Percentiles rank a stretch among this genome's conserved stretches.
phyloP scores from a whole-genome alignment of 257 asterid genomes.

The Plantago elongata region DNA sequence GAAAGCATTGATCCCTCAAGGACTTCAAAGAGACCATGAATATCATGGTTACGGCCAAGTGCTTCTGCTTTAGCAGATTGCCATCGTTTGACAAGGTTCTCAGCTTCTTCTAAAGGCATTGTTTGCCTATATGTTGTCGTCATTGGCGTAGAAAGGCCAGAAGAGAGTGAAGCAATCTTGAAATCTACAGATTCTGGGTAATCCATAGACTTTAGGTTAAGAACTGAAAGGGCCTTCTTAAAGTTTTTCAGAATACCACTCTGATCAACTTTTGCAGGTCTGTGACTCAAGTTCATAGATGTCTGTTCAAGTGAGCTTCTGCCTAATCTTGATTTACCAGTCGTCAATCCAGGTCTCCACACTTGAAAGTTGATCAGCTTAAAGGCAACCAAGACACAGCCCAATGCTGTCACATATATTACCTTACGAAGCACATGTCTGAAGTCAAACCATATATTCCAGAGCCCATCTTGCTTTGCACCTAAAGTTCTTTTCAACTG shows the following conservation, averaged over 20 bases:
- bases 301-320: slow-evolving; percentile 31
- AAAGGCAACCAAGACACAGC: slow-evolving; percentile 53
- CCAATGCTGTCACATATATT: slow-evolving; percentile 54
- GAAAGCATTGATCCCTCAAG: slow-evolving; percentile 92
- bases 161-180: slow-evolving; percentile 49
- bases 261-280: slow-evolving; percentile 26
- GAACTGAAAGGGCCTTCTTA: slow-evolving; percentile 45
- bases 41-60: slow-evolving; percentile 78
- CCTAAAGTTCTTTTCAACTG: slow-evolving; percentile 76
- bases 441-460: slow-evolving; percentile 52
- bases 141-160: slow-evolving; percentile 54
- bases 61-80: slow-evolving; percentile 85
- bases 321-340: slow-evolving; percentile 41
- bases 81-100: slow-evolving; percentile 84
- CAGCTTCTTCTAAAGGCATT: slow-evolving; percentile 91
- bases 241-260: slow-evolving; percentile 38
- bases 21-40: slow-evolving; percentile 54
- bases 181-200: slow-evolving; percentile 42
- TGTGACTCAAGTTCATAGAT: slow-evolving; percentile 32
- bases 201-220: slow-evolving; percentile 32
- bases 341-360: slow-evolving; percentile 35
- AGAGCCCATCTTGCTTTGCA: slow-evolving; percentile 47
- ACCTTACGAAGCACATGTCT: slow-evolving; percentile 47
- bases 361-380: slow-evolving; percentile 45
- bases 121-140: slow-evolving; percentile 48